These are phyloP conservation scores for Crassisporium funariophilum DNA, from an alignment of 768 basidiomycete genomes.

Conservation along the genomic window DNA sequence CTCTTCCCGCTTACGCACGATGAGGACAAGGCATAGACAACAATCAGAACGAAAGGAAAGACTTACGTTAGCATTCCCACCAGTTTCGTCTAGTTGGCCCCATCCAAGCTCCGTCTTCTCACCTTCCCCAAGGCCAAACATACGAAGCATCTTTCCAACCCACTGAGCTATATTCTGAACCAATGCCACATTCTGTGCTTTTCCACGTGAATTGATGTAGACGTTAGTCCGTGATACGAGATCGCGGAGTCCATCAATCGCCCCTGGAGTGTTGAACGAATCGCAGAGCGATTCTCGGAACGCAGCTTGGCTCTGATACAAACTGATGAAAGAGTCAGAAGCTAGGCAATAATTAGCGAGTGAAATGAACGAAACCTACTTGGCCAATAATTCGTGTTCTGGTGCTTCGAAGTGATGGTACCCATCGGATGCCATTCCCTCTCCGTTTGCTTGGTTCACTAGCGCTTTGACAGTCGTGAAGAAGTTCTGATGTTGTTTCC, in stretches of 20 bases:
- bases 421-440: slow-evolving; percentile 54
- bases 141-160: slow-evolving; percentile 72
- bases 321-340: slow-evolving; percentile 42
- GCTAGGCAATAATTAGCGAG: neutral
- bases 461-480: slow-evolving; percentile 88
- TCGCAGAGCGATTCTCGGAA: slow-evolving; percentile 92
- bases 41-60: slow-evolving; percentile 2
- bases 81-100: slow-evolving; percentile 63
- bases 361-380: slow-evolving; percentile 41
- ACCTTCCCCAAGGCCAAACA: slow-evolving; percentile 80
- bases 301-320: slow-evolving; percentile 69
- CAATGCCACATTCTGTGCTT: slow-evolving; percentile 59
- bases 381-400: slow-evolving; percentile 69
- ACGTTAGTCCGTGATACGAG: slow-evolving; percentile 85
- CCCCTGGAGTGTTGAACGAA: slow-evolving; percentile 94
- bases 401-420: slow-evolving; percentile 63
- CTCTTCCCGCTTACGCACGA: slow-evolving; percentile 67
- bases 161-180: slow-evolving; percentile 68
- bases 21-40: slow-evolving; percentile 11
- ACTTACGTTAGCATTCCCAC: slow-evolving; percentile 55
- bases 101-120: slow-evolving; percentile 76
- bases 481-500: slow-evolving; percentile 71
- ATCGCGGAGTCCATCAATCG: slow-evolving; percentile 74
- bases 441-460: slow-evolving; percentile 52
- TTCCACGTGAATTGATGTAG: slow-evolving; percentile 75